Evolutionary conservation across 2,329 filamentous ascomycete genomes (phyloP).

Genomic region (Aspergillus phoenicis): DNA sequence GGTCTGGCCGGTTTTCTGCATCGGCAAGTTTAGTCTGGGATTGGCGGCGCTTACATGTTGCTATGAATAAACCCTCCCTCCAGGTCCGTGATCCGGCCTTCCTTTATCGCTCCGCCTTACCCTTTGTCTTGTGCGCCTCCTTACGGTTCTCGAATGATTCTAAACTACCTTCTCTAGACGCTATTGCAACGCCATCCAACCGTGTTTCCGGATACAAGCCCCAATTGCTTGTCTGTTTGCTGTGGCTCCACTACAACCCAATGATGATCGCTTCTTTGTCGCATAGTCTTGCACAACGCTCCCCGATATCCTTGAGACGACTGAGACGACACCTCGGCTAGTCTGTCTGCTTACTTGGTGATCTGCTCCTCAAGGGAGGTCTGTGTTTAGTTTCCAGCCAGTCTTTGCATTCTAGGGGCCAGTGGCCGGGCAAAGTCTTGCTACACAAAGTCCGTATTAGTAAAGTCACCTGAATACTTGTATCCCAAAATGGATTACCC

Average conservation of each 20-base stretch:
- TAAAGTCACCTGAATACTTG: background rate
- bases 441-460: background rate
- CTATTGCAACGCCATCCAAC: constrained; percentile 3
- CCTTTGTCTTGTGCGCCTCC: constrained; percentile 1
- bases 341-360: background rate
- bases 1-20: constrained; percentile 1
- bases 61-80: constrained; percentile 3
- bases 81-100: background rate
- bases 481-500: constrained; percentile 25
- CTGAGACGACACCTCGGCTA: background rate
- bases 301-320: background rate
- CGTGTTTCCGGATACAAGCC: background rate
- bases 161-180: background rate
- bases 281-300: background rate
- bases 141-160: background rate
- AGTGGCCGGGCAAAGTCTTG: background rate
- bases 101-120: background rate
- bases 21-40: constrained; percentile 10
- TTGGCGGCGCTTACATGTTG: constrained; percentile 13
- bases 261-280: constrained; percentile 3
- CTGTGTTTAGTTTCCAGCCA: constrained; percentile 2
- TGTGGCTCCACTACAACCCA: background rate
- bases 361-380: background rate
- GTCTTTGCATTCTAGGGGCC: background rate
- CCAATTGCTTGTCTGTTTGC: background rate